Percentiles rank a stretch among this genome's conserved stretches.
These are phyloP conservation scores for Exophiala viscosa DNA, from an alignment of 2,329 filamentous ascomycete genomes.

Conservation along the genomic window DNA sequence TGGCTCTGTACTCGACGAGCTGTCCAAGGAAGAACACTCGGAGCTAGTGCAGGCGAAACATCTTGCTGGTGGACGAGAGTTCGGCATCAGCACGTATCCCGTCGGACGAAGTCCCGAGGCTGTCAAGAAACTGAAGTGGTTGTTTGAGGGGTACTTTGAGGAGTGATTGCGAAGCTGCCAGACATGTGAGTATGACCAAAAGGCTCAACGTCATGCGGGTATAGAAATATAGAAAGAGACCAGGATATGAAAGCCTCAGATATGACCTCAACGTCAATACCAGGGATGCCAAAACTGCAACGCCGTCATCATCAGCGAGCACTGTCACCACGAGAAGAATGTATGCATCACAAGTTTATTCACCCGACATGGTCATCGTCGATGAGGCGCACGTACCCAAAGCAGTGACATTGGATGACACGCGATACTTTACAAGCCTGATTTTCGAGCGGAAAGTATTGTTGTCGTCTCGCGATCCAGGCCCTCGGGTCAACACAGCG, in stretches of 20 bases:
- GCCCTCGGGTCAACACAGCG: no score
- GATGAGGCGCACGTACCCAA: no score
- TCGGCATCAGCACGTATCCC: constrained; percentile 80
- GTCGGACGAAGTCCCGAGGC: constrained; percentile 70
- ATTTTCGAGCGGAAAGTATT: no score
- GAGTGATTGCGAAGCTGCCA: neutral
- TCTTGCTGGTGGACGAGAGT: constrained; percentile 70
- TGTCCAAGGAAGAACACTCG: constrained; percentile 71
- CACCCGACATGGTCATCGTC: no score
- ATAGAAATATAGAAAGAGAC: neutral
- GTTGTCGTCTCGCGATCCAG: no score
- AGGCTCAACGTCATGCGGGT: constrained; percentile 3
- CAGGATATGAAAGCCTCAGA: neutral
- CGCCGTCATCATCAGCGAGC: neutral
- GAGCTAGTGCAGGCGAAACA: constrained; percentile 78
- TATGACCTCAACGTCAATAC: neutral
- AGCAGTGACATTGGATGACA: no score
- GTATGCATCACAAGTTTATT: no score
- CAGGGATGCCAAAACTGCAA: neutral
- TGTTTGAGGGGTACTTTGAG: constrained; percentile 64
- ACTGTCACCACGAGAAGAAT: no score
- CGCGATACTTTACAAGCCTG: no score
- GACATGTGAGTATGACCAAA: neutral
- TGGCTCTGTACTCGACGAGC: constrained; percentile 78
- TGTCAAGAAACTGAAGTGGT: constrained; percentile 73